Conservation (phyloP, 768 basidiomycete genomes). For the Thelephora aurantiotincta region DNA sequence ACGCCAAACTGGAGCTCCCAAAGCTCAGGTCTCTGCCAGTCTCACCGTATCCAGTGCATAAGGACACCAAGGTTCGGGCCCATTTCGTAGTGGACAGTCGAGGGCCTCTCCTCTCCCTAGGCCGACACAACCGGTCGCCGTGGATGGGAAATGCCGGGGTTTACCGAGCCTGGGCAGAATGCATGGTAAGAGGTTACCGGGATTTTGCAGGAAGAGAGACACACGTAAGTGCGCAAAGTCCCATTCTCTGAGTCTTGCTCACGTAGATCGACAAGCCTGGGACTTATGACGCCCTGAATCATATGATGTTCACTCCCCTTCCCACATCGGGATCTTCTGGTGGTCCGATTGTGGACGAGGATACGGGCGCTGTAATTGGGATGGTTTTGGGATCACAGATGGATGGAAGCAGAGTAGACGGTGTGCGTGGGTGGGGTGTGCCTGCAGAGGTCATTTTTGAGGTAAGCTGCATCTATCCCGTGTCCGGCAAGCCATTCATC, state of each 20-base stretch:
- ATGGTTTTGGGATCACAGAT: conserved; percentile 47
- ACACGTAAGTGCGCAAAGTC: conserved; percentile 22
- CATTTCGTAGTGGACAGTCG: conserved; percentile 35
- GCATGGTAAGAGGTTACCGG: conserved; percentile 40
- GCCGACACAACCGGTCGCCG: conserved; percentile 25
- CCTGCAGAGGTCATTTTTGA: conserved; percentile 52
- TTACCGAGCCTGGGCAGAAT: conserved; percentile 38
- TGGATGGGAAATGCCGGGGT: conserved; percentile 32
- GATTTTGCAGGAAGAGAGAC: conserved; percentile 46
- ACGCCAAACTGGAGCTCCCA: conserved; percentile 5
- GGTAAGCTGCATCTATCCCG: conserved; percentile 21
- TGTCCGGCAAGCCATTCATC: background rate
- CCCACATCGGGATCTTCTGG: conserved; percentile 58
- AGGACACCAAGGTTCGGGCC: conserved; percentile 30
- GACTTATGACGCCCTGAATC: conserved; percentile 50
- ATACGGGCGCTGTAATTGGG: conserved; percentile 50
- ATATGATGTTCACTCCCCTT: conserved; percentile 36
- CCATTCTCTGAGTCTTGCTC: background rate
- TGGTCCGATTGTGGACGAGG: conserved; percentile 49
- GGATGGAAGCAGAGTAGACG: conserved; percentile 35
- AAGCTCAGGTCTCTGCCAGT: conserved; percentile 36
- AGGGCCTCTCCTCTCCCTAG: conserved; percentile 13
- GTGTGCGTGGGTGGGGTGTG: conserved; percentile 44
- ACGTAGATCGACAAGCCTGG: conserved; percentile 30
- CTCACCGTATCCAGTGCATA: conserved; percentile 44